Base-by-base conservation (phyloP, 1,284 basidiomycete genomes). In the Puccinia horiana region DNA sequence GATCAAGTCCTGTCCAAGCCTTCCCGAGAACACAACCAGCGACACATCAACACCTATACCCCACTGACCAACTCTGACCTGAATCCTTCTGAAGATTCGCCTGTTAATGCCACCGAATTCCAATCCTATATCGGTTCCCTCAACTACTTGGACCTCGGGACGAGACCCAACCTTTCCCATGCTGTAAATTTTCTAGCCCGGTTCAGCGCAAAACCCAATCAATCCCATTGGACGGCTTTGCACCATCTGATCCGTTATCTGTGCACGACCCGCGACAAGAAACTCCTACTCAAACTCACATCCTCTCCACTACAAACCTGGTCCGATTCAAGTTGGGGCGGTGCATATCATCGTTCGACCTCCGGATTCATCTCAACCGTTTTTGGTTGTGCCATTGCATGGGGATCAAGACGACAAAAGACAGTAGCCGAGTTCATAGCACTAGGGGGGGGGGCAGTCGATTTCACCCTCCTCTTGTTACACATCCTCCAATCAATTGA, bases 61-160 rank as follows among this genome's bases (percentile, higher is more conserved):
- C 61, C 61, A 6, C 35, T 63, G 11, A 5, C n/a, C 5, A n/a
- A n/a, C n/a, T n/a, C n/a, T 6, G 52, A 75, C 16, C 5, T 63
- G 20, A 63, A 9, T 2, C 3, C 11, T 32, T 63, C 14, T 2
- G 35, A 14, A 32, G 26, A 29, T 2, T 12, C 49, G 12, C 61
- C 61, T 9, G 42, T 70, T 14, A 9, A 40, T 8, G 5, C 67
- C 9, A 75, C 52, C 1, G 2, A 20, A 40, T 75, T 56, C 35
- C 73, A 54, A 75, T 75, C 52, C 11, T 37, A 56, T 20, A 75
- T 75, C 52, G 52, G 73, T 8, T 75, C n/a, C 35, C 47, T 75
- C 3, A 75, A 75, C 32, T 75, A 75, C 52, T 29, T 75, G 12
- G 73, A 47, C 16, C 47, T 75, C 1, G 73, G 49, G 5, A 75